phyloP scores from a whole-genome alignment of 2,329 filamentous ascomycete genomes.

The Parascedosporium putredinis region DNA sequence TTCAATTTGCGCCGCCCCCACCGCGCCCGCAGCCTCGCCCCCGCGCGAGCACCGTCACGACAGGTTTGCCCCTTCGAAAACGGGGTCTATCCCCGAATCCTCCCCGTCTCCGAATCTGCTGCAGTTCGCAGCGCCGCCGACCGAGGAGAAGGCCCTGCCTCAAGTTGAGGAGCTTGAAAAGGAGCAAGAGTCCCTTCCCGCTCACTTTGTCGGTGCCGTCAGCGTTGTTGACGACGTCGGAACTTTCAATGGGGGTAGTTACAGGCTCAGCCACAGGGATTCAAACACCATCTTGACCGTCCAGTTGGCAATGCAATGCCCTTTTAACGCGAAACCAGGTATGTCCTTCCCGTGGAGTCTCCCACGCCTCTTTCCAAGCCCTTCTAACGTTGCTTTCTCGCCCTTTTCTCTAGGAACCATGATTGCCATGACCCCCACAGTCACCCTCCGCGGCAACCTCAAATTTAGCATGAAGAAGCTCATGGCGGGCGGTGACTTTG shows the following conservation, averaged over 20 bases:
- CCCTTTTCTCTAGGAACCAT: constrained; percentile 51
- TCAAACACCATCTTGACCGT: constrained; percentile 82
- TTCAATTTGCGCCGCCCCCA: no score
- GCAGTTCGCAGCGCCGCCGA: neutral
- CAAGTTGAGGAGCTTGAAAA: no score
- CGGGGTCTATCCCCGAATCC: neutral
- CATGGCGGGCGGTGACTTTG: constrained; percentile 70
- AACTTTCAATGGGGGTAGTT: constrained; percentile 95
- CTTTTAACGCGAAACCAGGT: constrained; percentile 62
- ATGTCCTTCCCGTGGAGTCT: no score
- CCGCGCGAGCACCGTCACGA: no score
- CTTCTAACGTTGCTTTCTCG: neutral
- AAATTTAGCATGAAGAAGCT: constrained; percentile 90
- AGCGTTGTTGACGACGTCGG: constrained; percentile 72
- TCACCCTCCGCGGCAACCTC: constrained; percentile 71
- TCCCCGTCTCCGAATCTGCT: neutral
- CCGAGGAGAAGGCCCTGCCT: constrained; percentile 3
- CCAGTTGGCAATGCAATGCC: constrained; percentile 82
- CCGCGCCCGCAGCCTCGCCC: no score
- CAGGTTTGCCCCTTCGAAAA: no score
- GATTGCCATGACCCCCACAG: constrained; percentile 87
- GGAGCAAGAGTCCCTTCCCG: neutral
- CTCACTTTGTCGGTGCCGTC: constrained; percentile 9
- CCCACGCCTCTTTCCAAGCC: neutral
- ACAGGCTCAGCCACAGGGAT: constrained; percentile 84